phyloP scores from a whole-genome alignment of 2,329 filamentous ascomycete species.

The Phialophora expanda region DNA sequence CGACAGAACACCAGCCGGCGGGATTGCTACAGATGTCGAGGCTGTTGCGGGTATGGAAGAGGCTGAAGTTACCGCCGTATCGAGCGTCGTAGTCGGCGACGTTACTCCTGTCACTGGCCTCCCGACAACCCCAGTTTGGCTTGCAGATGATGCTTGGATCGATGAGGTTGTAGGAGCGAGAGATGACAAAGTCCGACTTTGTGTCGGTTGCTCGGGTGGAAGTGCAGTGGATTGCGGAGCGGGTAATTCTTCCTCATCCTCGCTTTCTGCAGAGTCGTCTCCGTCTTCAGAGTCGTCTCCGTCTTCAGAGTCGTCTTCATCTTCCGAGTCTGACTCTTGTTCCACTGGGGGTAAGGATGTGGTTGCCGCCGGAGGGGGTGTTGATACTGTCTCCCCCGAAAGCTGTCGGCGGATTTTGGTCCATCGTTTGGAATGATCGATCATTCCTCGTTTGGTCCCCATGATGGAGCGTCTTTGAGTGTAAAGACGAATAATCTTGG shows the following conservation, averaged over 20 bases:
- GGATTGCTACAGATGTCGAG: neutral
- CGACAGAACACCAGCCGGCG: neutral
- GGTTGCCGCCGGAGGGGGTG: neutral
- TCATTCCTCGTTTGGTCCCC: neutral
- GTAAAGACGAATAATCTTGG: neutral
- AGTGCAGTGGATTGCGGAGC: neutral
- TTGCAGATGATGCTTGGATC: slow-evolving; percentile 1
- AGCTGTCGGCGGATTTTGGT: slow-evolving; percentile 8
- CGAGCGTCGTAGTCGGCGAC: neutral
- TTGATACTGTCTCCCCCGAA: neutral
- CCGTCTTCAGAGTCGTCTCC: slow-evolving; percentile 9
- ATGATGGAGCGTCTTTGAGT: neutral
- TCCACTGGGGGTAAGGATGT: neutral
- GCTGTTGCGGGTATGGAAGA: neutral
- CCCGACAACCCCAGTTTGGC: neutral
- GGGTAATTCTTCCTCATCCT: slow-evolving; percentile 33
- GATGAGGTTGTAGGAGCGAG: neutral
- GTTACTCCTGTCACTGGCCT: neutral
- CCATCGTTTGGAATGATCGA: slow-evolving; percentile 11
- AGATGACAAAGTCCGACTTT: neutral
- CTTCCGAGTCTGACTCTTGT: slow-evolving; percentile 2
- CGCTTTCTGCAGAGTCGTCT: slow-evolving; percentile 16
- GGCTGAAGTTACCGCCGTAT: neutral
- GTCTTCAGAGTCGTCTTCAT: slow-evolving; percentile 1
- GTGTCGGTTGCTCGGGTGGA: neutral